phyloP scores from a whole-genome alignment of 2,329 filamentous ascomycete species.

The Xylariaceae sp. region DNA sequence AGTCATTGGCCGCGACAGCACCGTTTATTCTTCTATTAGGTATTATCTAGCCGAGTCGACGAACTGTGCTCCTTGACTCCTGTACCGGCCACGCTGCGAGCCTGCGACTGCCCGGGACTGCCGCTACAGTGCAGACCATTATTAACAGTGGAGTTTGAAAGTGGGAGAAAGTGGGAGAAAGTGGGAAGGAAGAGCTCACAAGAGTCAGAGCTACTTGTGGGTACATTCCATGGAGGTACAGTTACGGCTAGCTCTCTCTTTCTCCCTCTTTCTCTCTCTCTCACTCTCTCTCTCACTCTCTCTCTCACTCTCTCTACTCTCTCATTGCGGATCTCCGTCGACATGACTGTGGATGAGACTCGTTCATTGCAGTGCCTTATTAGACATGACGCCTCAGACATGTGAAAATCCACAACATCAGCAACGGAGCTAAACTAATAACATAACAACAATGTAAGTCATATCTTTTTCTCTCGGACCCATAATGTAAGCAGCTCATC shows the following conservation, averaged over 20 bases:
- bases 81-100: constrained; percentile 3
- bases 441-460: not conserved
- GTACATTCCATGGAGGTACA: too few relatives aligned
- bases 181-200: too few relatives aligned
- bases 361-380: too few relatives aligned
- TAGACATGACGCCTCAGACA: constrained; percentile 4
- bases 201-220: too few relatives aligned
- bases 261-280: too few relatives aligned
- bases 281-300: too few relatives aligned
- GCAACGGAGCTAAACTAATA: not conserved
- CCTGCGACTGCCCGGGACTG: not conserved
- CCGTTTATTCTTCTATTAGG: not conserved
- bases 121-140: too few relatives aligned
- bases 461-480: too few relatives aligned
- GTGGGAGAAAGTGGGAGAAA: too few relatives aligned
- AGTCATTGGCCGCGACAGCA: constrained; percentile 17
- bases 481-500: not conserved
- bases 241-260: too few relatives aligned
- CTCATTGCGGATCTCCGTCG: not conserved
- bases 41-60: not conserved
- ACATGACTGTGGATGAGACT: not conserved
- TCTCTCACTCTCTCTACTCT: too few relatives aligned
- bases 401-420: constrained; percentile 12
- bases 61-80: not conserved
- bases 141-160: too few relatives aligned